Evolutionary conservation across 208 protist genomes (phyloP).

Genomic region (Trypanosoma conorhini): DNA sequence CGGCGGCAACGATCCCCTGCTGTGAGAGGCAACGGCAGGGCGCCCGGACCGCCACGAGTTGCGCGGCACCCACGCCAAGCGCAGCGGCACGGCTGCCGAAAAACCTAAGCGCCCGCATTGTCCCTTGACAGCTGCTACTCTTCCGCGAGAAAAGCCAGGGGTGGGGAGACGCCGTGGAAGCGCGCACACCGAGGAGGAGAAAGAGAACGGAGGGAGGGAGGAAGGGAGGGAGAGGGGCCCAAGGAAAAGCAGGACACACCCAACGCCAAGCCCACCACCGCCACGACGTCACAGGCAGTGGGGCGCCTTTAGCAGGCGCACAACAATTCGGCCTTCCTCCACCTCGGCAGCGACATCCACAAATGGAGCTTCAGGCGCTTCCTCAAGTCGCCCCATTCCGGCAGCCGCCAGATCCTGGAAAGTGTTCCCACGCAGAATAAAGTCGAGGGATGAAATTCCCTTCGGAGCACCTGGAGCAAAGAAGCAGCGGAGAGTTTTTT

Average conservation of each 20-base stretch:
- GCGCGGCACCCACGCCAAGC: not conserved
- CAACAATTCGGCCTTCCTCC: slow-evolving; percentile 2
- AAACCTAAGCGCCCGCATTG: slow-evolving; percentile 12
- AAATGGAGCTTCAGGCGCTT: slow-evolving; percentile 16
- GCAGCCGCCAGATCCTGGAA: slow-evolving; percentile 1
- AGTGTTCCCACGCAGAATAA: not conserved
- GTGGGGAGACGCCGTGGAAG: not conserved
- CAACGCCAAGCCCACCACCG: not conserved
- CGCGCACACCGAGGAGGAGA: not conserved
- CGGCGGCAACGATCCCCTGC: slow-evolving; percentile 4
- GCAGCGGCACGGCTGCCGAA: not conserved
- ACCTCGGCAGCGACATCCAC: slow-evolving; percentile 19
- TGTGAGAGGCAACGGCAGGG: not conserved
- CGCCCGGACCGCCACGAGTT: not conserved
- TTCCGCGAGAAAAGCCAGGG: not conserved
- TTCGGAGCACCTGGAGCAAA: slow-evolving; percentile 1
- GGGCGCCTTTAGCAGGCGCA: not conserved
- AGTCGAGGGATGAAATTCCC: not conserved
- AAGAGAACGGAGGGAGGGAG: not conserved
- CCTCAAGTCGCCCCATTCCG: not conserved
- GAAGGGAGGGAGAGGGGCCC: not conserved
- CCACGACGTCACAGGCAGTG: not conserved
- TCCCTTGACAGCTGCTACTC: not conserved
- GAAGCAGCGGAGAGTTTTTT: slow-evolving; percentile 4
- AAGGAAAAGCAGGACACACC: not conserved